phyloP scores from a whole-genome alignment of 2,329 filamentous ascomycete species.

The Exserohilum turcica region DNA sequence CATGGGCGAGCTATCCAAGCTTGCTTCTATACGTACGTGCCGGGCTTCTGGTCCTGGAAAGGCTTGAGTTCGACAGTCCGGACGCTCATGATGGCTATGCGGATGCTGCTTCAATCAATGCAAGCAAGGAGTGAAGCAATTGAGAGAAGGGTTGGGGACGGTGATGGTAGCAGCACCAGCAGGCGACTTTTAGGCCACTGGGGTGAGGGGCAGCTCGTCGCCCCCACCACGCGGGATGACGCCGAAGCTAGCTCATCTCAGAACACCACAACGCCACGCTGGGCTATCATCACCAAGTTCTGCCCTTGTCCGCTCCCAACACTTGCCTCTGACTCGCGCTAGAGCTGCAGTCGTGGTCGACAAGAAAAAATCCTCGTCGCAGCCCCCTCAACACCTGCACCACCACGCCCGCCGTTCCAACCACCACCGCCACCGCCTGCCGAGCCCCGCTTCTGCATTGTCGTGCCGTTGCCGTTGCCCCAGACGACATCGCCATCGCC shows the following conservation, averaged over 20 bases:
- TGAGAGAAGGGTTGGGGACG: conserved; percentile 11
- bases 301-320: conserved; percentile 20
- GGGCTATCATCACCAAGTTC: conserved; percentile 8
- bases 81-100: conserved; percentile 62
- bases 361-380: background rate
- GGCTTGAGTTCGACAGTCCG: conserved; percentile 82
- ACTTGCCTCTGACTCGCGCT: conserved; percentile 5
- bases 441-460: background rate
- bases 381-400: conserved; percentile 4
- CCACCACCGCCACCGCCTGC: background rate
- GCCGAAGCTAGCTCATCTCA: conserved; percentile 28
- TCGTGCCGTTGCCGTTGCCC: background rate
- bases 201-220: conserved; percentile 33
- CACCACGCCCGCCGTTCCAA: background rate
- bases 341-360: conserved; percentile 4
- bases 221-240: conserved; percentile 37
- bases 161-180: conserved; percentile 23
- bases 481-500: conserved; percentile 42
- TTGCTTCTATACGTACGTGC: conserved; percentile 74
- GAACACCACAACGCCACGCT: conserved; percentile 16
- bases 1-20: conserved; percentile 7
- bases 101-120: conserved; percentile 28
- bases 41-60: conserved; percentile 96
- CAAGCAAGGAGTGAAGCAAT: conserved; percentile 28
- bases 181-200: conserved; percentile 36